A percentile compares a stretch with the other conserved stretches of the same genome.
phyloP scores from a whole-genome alignment of 306 rosid genomes.

The Inga laurina region DNA sequence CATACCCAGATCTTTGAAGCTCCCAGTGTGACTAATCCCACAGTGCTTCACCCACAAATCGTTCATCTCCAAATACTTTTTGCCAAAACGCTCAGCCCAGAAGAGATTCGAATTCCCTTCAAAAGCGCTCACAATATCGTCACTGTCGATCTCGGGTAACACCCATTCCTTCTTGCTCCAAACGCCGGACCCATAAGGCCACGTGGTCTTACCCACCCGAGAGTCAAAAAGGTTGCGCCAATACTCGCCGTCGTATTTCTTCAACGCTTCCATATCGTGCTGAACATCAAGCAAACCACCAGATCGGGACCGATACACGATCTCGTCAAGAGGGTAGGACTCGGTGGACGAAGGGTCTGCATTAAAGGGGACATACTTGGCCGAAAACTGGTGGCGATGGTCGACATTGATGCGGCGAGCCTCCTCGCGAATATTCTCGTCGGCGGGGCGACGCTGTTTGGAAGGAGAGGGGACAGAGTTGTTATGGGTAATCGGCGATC shows the following conservation, averaged over 20 bases:
- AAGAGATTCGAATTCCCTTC: constrained; percentile 85
- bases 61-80: constrained; percentile 65
- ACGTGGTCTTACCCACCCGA: constrained; percentile 72
- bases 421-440: constrained; percentile 76
- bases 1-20: constrained; percentile 88
- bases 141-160: constrained; percentile 68
- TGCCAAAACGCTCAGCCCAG: constrained; percentile 93
- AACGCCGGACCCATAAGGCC: constrained; percentile 92
- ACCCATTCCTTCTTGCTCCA: constrained; percentile 96
- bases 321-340: constrained; percentile 84
- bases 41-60: constrained; percentile 91
- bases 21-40: constrained; percentile 84
- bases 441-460: constrained; percentile 64
- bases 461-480: constrained; percentile 18
- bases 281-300: constrained; percentile 80
- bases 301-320: constrained; percentile 77
- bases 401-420: constrained; percentile 65
- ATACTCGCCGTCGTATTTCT: constrained; percentile 63
- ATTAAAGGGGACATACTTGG: constrained; percentile 78
- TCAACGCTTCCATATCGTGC: constrained; percentile 69
- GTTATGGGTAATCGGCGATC: constrained; percentile 26
- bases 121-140: constrained; percentile 73
- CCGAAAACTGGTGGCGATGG: constrained; percentile 59
- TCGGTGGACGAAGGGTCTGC: constrained; percentile 55
- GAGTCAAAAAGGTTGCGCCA: constrained; percentile 87